These are phyloP conservation scores for Flaveria bidentis DNA, from an alignment of 129 eudicot genomes.

Conservation along the genomic window DNA sequence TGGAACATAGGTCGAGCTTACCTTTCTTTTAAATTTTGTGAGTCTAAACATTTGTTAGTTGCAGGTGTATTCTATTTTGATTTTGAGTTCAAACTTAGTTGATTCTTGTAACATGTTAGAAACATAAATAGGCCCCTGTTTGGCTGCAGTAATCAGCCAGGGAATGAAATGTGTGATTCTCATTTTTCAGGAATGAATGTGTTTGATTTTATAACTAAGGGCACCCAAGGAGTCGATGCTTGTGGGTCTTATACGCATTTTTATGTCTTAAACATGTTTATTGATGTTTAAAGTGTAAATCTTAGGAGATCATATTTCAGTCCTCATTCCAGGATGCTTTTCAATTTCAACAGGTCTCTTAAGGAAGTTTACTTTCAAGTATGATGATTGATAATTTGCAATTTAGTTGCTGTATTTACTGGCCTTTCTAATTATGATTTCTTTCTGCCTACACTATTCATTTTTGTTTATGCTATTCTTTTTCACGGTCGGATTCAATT, in stretches of 20 bases:
- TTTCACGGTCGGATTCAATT: background rate
- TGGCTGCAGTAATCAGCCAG: background rate
- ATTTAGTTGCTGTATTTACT: background rate
- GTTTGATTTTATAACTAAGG: too few species aligned
- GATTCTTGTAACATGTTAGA: background rate
- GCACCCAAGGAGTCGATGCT: too few species aligned
- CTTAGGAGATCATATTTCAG: background rate
- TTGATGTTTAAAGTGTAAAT: background rate
- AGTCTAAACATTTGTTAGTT: background rate
- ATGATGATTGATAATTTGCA: background rate
- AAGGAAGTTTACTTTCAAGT: background rate
- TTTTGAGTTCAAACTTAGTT: conserved; percentile 7
- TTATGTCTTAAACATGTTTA: background rate
- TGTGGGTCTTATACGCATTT: background rate
- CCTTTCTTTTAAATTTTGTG: background rate
- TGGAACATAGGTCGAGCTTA: conserved; percentile 24
- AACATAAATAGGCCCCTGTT: background rate
- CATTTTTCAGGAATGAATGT: background rate
- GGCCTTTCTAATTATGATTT: background rate
- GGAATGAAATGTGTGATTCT: background rate
- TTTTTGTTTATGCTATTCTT: background rate
- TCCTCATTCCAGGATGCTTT: background rate
- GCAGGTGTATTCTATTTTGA: conserved; percentile 7
- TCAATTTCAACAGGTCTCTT: background rate
- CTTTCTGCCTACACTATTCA: background rate